These are phyloP conservation scores for Tricharina praecox DNA, from an alignment of 495 filamentous ascomycete genomes.

Conservation along the genomic window DNA sequence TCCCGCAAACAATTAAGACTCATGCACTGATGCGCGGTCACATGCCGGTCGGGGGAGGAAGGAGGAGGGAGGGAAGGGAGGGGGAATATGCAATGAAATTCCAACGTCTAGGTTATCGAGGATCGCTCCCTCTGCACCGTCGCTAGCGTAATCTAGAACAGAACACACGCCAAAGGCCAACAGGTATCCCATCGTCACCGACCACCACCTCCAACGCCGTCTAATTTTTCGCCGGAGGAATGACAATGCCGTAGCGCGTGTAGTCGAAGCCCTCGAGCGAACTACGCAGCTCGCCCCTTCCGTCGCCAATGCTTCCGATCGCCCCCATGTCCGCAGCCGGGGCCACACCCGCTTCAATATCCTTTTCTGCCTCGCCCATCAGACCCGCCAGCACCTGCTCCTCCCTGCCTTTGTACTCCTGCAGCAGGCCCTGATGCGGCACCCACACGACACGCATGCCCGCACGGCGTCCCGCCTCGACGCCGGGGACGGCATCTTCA, in stretches of 20 bases:
- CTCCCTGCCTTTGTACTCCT: slow-evolving; percentile 59
- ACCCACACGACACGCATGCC: slow-evolving; percentile 94
- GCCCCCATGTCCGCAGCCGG: slow-evolving; percentile 33
- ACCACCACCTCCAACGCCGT: too few relatives aligned
- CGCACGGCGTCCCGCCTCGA: slow-evolving; percentile 76
- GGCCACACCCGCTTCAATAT: slow-evolving; percentile 5
- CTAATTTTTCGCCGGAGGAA: too few relatives aligned
- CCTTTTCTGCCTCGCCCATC: slow-evolving; percentile 43
- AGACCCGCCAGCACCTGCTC: slow-evolving; percentile 67
- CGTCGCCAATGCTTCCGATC: slow-evolving; percentile 29
- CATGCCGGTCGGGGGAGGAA: too few relatives aligned
- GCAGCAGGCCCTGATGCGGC: slow-evolving; percentile 64
- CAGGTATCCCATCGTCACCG: too few relatives aligned
- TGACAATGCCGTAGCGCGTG: slow-evolving; percentile 28
- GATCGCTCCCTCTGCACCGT: too few relatives aligned
- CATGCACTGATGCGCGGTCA: too few relatives aligned
- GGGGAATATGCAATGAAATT: too few relatives aligned
- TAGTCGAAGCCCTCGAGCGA: slow-evolving; percentile 23
- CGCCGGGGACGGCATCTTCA: slow-evolving; percentile 83
- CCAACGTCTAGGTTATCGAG: too few relatives aligned
- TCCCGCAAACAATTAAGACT: too few relatives aligned
- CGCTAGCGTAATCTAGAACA: too few relatives aligned
- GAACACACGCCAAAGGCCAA: too few relatives aligned
- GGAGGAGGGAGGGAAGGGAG: too few relatives aligned
- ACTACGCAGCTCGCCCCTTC: slow-evolving; percentile 22